phyloP scores from a whole-genome alignment of 148 eudicot species.

The Chenopodium quinoa region DNA sequence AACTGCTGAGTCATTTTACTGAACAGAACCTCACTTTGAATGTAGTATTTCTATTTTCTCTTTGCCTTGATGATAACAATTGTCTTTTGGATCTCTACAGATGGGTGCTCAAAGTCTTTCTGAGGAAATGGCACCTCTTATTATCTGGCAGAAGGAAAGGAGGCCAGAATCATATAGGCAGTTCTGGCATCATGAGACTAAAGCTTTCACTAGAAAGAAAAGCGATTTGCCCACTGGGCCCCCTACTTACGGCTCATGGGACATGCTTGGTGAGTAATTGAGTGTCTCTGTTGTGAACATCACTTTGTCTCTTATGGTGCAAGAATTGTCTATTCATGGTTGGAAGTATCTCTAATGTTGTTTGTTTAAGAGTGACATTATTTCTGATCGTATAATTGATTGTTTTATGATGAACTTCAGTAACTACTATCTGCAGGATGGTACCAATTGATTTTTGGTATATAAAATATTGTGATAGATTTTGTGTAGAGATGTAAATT shows the following conservation, averaged over 20 bases:
- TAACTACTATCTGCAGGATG: not conserved
- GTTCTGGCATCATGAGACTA: slow-evolving; percentile 69
- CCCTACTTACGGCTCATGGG: slow-evolving; percentile 44
- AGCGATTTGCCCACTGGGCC: slow-evolving; percentile 34
- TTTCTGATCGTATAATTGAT: not conserved
- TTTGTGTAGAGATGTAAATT: not conserved
- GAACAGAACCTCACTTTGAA: slow-evolving; percentile 8
- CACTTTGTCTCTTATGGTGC: not conserved
- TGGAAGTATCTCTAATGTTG: not conserved
- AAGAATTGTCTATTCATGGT: not conserved
- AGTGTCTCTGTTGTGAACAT: not conserved
- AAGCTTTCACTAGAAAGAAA: slow-evolving; percentile 35
- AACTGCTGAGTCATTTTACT: not conserved
- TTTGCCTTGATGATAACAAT: slow-evolving; percentile 1
- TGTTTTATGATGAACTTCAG: not conserved
- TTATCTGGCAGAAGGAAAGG: slow-evolving; percentile 75
- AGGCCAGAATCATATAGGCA: slow-evolving; percentile 67
- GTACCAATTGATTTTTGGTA: not conserved
- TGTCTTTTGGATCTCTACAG: slow-evolving; percentile 35
- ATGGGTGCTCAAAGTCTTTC: slow-evolving; percentile 90
- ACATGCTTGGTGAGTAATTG: slow-evolving; percentile 71
- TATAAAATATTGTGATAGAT: not conserved
- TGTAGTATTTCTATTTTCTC: not conserved
- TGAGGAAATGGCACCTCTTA: slow-evolving; percentile 82
- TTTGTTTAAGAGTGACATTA: not conserved